Base-by-base conservation (phyloP, 805 yeast species). In the Barnettozyma populi region DNA sequence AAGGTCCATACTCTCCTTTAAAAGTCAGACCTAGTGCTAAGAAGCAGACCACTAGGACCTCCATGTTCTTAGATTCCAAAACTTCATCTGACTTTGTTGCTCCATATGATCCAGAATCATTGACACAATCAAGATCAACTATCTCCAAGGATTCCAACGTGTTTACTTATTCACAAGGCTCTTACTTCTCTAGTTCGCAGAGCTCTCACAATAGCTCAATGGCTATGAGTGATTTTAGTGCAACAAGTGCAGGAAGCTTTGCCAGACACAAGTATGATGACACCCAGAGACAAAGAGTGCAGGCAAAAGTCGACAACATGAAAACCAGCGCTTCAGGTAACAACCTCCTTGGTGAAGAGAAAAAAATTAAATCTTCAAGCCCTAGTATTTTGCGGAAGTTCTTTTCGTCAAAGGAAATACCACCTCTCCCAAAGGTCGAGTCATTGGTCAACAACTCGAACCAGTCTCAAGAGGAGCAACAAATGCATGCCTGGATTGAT, bases 231-330 rank as follows among this genome's bases (percentile, higher is more conserved):
- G 94, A 86, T 62, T 75, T 86, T 52, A 85, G 94, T 67, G 96
- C 96, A 5, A 86, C 96, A 0, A 84, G 94, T 52, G 95, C 96
- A 1, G 95, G 95, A 0, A 86, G 95, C 27, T 80, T 81, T 49
- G 80, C 82, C 41, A 76, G 95, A 59, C 95, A 88, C 62, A 84
- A 76, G 56, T 72, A 70, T 59, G 82, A 81, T 32, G 67, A 66
- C 47, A 40, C 46, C 10, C 45, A 45, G 7, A 52, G 43, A 21
- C 51, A 52, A 46, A 44, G 55, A 46, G 45, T 55, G 9, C 42
- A 45, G 10, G 27, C 25, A 16, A 14, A 19, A n/a, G 38, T n/a
- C 5, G 47, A 49, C 10, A 43, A 48, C 23, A 38, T 55, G 34
- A 54, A 57, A 23, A 34, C 55, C 13, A 60, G 60, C 47, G 63